Percentiles rank a stretch among this genome's conserved stretches.
These are phyloP conservation scores for Aethionema arabicum DNA, from an alignment of 345 rosid species.

Conservation along the genomic window DNA sequence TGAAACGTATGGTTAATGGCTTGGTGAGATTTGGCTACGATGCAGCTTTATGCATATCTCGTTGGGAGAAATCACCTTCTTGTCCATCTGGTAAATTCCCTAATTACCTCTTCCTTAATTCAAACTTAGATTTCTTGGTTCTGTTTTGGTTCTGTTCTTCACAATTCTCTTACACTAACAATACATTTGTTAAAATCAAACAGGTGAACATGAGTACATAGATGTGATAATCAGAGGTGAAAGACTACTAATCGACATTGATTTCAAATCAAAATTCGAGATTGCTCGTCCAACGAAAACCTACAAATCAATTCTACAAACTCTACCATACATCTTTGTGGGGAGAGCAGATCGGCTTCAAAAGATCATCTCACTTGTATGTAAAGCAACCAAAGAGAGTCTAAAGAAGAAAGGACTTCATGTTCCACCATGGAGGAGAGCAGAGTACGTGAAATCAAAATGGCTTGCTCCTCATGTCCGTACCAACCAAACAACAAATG, in stretches of 20 bases:
- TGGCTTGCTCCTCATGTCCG: constrained; percentile 70
- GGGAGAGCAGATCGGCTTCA: constrained; percentile 72
- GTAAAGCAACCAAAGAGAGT: constrained; percentile 76
- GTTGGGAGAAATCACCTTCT: constrained; percentile 74
- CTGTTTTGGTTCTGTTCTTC: not conserved
- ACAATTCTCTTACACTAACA: not conserved
- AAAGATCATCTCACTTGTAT: constrained; percentile 55
- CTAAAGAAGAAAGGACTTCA: constrained; percentile 91
- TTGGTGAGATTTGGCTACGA: constrained; percentile 65
- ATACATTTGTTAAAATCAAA: not conserved
- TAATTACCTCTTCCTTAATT: constrained; percentile 19
- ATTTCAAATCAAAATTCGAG: constrained; percentile 83
- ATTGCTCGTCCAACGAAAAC: constrained; percentile 79
- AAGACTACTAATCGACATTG: constrained; percentile 70
- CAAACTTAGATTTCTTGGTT: not conserved
- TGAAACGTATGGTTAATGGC: constrained; percentile 54
- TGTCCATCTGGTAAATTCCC: constrained; percentile 65
- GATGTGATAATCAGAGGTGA: constrained; percentile 64
- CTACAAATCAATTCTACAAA: constrained; percentile 66
- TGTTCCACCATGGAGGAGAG: constrained; percentile 87
- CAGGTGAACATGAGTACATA: constrained; percentile 81
- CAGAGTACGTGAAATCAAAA: constrained; percentile 74
- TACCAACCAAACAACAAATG: constrained; percentile 15
- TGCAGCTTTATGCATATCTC: constrained; percentile 76
- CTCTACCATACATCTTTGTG: constrained; percentile 68